Base-by-base conservation (phyloP, 2,329 filamentous ascomycete species). In the Colletotrichum coccodes region DNA sequence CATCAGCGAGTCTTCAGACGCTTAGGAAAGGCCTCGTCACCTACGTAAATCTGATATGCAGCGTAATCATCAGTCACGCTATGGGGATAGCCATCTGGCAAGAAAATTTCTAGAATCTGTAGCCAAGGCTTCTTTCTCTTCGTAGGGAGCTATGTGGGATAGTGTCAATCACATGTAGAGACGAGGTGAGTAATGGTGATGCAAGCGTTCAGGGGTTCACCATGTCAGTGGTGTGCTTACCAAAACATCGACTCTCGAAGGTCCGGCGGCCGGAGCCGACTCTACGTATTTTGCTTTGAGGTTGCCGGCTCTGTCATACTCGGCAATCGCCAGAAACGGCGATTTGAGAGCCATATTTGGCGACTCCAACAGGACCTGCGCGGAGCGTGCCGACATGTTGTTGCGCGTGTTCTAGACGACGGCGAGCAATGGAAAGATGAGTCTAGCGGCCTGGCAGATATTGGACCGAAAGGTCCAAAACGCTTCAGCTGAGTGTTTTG, bases 11-110 rank as follows among this genome's bases (percentile, higher is more conserved):
- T 18, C 12, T 6, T 5, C 21, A 3, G 1, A 7, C 5, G 8
- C 6, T 6, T 14, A 9, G 14, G 3, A 9, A 23, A 6, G 28
- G 6, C 11, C 23, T 9, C 5, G 11, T 11, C 16, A 49, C 61
- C 14, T 28, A 60, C 66, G 50, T 69, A 69, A 14, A 66, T 69
- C 11, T 69, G 66, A 26, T 69, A 69, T 16, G 54, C 54, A 14
- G 66, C 53, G 34, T 69, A 69, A n/a, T 69, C 66, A n/a, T 69
- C 61, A 11, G 66, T 60, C 6, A 66, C 66, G 38, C 66, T 69
- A 14, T 69, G 61, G 23, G 66, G 66, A 23, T 69, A 69, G 6
- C 66, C 66, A 18, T 69, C 66, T 1, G 66, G 61, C 6, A 69
- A 36, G 28, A 69, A 69, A 21, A 69, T 60, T 18, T 66, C 66